phyloP scores from a whole-genome alignment of 768 basidiomycete species.

The Lactarius hengduanensis region DNA sequence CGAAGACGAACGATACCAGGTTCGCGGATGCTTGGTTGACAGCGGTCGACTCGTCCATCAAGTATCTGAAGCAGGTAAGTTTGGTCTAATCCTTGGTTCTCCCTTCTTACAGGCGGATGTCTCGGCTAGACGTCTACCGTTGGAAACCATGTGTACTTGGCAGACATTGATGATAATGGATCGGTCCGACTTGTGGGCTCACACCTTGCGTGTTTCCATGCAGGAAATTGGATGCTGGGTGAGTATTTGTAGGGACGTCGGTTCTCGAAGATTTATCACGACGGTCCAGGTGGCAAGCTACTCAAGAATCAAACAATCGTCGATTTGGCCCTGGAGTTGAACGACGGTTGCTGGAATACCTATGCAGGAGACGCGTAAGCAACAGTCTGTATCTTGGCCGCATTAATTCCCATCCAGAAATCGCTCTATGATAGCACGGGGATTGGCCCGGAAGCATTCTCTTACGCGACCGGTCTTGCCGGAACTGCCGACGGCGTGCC shows the following conservation, averaged over 20 bases:
- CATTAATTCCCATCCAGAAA: background rate
- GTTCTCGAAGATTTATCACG: background rate
- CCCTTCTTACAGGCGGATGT: background rate
- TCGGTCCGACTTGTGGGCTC: conserved; percentile 61
- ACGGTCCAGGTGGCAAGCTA: conserved; percentile 54
- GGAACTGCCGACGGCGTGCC: conserved; percentile 41
- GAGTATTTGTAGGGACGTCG: conserved; percentile 18
- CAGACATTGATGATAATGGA: conserved; percentile 53
- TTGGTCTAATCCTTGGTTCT: background rate
- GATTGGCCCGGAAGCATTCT: conserved; percentile 73
- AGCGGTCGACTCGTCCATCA: conserved; percentile 71
- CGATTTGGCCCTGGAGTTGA: conserved; percentile 55
- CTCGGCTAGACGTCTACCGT: conserved; percentile 57
- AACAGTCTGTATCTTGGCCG: background rate
- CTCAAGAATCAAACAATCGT: conserved; percentile 71
- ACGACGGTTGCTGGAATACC: conserved; percentile 79
- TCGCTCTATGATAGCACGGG: conserved; percentile 50
- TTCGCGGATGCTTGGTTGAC: conserved; percentile 66
- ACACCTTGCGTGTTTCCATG: conserved; percentile 71
- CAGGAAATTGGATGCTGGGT: conserved; percentile 76
- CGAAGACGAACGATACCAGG: conserved; percentile 58
- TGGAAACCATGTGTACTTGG: conserved; percentile 59
- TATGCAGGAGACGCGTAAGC: conserved; percentile 68
- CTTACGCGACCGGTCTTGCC: conserved; percentile 59
- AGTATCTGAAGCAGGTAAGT: conserved; percentile 52